Conservation (phyloP, 495 filamentous ascomycete genomes). For the Melanomma pulvis-pyrius region DNA sequence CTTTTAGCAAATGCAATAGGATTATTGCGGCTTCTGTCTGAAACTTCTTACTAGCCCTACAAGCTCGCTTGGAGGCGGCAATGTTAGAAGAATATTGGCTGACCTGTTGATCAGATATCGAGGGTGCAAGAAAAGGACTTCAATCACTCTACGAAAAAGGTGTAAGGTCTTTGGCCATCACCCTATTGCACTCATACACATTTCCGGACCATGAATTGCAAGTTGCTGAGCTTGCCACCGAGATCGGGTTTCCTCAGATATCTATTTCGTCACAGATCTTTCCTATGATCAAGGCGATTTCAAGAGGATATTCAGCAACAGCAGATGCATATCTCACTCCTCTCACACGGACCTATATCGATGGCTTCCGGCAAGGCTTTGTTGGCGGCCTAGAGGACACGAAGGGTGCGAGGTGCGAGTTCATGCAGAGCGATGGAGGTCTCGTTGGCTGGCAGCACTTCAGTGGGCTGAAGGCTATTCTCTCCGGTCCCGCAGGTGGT, state of each 20-base stretch:
- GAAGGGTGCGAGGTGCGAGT: conserved; percentile 37
- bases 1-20: no score
- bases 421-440: conserved; percentile 43
- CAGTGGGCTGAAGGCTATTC: conserved; percentile 60
- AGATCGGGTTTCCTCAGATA: conserved; percentile 18
- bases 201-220: conserved; percentile 44
- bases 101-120: conserved; percentile 13
- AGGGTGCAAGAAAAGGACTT: conserved; percentile 23
- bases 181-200: conserved; percentile 43
- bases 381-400: conserved; percentile 50
- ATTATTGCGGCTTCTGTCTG: no score
- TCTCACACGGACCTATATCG: conserved; percentile 40
- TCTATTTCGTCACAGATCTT: conserved; percentile 27
- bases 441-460: conserved; percentile 48
- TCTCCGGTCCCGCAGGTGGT: conserved; percentile 64
- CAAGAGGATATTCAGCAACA: conserved; percentile 41
- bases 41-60: no score
- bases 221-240: conserved; percentile 47
- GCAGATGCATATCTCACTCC: conserved; percentile 46
- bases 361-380: conserved; percentile 52
- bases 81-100: no score
- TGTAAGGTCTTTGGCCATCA: conserved; percentile 38
- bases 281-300: conserved; percentile 45
- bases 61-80: no score
- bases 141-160: conserved; percentile 38